Evolutionary conservation across 1,139 yeast species (phyloP).

Genomic region (Zhuliangozyma blackwelliae): DNA sequence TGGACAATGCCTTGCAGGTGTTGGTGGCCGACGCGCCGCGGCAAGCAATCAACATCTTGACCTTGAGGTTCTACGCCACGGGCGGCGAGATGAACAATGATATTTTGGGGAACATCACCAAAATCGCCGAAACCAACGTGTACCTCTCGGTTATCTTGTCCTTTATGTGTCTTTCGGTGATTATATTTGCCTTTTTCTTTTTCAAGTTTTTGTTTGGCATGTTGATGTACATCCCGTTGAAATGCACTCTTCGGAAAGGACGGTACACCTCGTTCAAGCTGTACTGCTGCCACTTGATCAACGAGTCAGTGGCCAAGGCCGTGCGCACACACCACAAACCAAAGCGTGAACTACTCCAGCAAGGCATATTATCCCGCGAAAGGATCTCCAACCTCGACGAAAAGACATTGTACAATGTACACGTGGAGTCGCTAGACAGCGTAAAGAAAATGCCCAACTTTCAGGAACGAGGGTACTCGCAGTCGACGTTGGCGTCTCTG

Average conservation of each 20-base stretch:
- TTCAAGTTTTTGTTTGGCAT: slow-evolving; percentile 56
- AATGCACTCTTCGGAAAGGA: slow-evolving; percentile 35
- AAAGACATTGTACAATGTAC: slow-evolving; percentile 2
- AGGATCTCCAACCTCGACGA: slow-evolving; percentile 8
- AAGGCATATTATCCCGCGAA: slow-evolving; percentile 24
- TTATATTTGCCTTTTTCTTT: slow-evolving; percentile 72
- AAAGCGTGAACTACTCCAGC: slow-evolving; percentile 26
- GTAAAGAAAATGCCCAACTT: background rate
- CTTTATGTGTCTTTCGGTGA: slow-evolving; percentile 70
- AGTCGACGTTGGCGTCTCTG: background rate
- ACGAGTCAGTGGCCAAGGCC: slow-evolving; percentile 48
- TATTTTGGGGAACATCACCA: slow-evolving; percentile 50
- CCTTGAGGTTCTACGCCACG: slow-evolving; percentile 56
- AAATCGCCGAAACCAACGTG: slow-evolving; percentile 57
- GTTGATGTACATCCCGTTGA: slow-evolving; percentile 52
- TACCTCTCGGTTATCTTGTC: slow-evolving; percentile 67
- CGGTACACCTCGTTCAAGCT: slow-evolving; percentile 43
- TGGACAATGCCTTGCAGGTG: slow-evolving; percentile 61
- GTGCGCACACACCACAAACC: slow-evolving; percentile 48
- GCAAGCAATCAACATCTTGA: slow-evolving; percentile 76
- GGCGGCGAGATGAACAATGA: slow-evolving; percentile 38
- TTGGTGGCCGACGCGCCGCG: slow-evolving; percentile 84
- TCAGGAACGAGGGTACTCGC: background rate
- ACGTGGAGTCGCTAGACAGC: slow-evolving; percentile 1
- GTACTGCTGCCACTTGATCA: slow-evolving; percentile 55